A percentile compares a stretch with the other conserved stretches of the same genome.
Evolutionary conservation across 139 green algal species (phyloP).

Genomic region (Micractinium sp.): DNA sequence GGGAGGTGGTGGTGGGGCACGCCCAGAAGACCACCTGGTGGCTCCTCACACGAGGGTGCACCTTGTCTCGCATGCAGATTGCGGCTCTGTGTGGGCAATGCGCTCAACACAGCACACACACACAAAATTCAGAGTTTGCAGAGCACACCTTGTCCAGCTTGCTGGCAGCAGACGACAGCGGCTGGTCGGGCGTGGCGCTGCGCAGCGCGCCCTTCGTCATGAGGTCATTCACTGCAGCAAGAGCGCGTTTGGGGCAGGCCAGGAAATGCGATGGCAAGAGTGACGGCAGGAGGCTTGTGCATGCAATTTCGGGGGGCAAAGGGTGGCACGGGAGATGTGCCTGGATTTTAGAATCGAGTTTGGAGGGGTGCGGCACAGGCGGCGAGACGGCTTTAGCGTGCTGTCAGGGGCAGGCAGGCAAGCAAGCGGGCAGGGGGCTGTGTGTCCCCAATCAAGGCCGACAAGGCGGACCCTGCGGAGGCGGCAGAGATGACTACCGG

Average conservation of each 20-base stretch:
- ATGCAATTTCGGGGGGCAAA: no score
- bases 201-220: conserved; percentile 40
- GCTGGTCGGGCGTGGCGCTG: conserved; percentile 39
- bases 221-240: conserved; percentile 35
- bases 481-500: no score
- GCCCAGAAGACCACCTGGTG: no score
- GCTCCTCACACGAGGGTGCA: not conserved
- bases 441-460: no score
- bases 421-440: no score
- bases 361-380: no score
- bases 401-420: no score
- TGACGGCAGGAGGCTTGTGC: not conserved
- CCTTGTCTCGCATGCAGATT: not conserved
- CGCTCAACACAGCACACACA: not conserved
- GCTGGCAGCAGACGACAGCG: conserved; percentile 36
- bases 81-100: not conserved
- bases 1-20: not conserved
- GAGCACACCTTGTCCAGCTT: conserved; percentile 48
- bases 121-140: not conserved
- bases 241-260: not conserved
- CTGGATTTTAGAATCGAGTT: no score
- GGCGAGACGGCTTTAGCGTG: no score
- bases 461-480: no score
- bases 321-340: no score
- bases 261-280: not conserved